Percentiles rank a stretch among this genome's conserved stretches.
Evolutionary conservation across 2,329 filamentous ascomycete species (phyloP).

Genomic region (Tolypocladium pustulatum): DNA sequence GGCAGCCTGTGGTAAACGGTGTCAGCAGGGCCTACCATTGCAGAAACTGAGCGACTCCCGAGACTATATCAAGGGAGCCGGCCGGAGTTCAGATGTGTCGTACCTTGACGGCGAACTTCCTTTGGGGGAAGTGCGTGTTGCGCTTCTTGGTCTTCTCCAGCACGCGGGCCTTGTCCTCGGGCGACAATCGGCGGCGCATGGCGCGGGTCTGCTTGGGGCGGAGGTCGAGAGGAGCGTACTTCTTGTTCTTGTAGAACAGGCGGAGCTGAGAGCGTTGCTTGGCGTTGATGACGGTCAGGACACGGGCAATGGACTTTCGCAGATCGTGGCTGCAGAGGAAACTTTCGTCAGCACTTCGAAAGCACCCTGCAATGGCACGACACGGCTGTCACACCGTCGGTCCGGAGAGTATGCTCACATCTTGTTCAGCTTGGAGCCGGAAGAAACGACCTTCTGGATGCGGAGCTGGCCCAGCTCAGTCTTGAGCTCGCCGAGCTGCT

Average conservation of each 20-base stretch:
- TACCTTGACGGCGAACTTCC: slow-evolving; percentile 99
- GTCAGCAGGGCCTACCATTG: neutral
- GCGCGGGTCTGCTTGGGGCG: slow-evolving; percentile 96
- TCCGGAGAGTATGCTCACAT: slow-evolving; percentile 58
- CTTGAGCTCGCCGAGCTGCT: slow-evolving; percentile 93
- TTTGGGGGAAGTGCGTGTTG: slow-evolving; percentile 89
- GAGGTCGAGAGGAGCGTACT: slow-evolving; percentile 97
- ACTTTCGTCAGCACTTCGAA: slow-evolving; percentile 11
- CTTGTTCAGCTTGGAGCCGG: slow-evolving; percentile 91
- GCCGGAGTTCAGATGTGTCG: slow-evolving; percentile 3
- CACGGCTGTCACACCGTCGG: slow-evolving; percentile 1
- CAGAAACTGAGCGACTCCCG: neutral
- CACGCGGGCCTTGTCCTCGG: slow-evolving; percentile 74
- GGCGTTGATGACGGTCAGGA: slow-evolving; percentile 99
- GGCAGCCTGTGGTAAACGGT: slow-evolving; percentile 1
- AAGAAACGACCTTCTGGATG: slow-evolving; percentile 97
- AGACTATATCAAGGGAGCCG: neutral
- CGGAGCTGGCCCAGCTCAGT: slow-evolving; percentile 90
- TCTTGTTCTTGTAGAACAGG: slow-evolving; percentile 99
- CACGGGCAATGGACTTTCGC: slow-evolving; percentile 98
- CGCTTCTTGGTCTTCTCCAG: slow-evolving; percentile 97
- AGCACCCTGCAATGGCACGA: neutral
- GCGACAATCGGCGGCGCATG: slow-evolving; percentile 89
- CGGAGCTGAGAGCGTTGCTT: slow-evolving; percentile 97
- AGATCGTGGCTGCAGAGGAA: slow-evolving; percentile 70